These are phyloP conservation scores for Collybia sordida DNA, from an alignment of 768 basidiomycete species.

Conservation along the genomic window DNA sequence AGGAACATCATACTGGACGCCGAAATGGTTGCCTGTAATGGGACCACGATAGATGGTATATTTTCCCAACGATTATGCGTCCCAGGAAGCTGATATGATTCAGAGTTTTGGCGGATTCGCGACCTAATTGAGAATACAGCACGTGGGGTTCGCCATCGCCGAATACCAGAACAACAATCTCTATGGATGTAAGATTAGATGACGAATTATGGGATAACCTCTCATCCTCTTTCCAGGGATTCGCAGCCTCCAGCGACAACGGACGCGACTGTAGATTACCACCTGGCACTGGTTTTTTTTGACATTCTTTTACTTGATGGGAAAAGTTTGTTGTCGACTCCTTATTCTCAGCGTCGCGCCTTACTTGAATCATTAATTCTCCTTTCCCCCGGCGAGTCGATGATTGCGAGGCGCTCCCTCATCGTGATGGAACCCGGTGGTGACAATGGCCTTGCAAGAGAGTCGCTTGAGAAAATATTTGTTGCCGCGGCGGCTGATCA, in stretches of 20 bases:
- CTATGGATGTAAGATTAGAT: slow-evolving; percentile 12
- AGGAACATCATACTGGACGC: slow-evolving; percentile 66
- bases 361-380: slow-evolving; percentile 59
- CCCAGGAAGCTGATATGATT: neutral
- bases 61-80: neutral
- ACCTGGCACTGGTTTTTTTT: slow-evolving; percentile 84
- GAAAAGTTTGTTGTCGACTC: slow-evolving; percentile 47
- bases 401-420: slow-evolving; percentile 55
- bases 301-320: slow-evolving; percentile 75
- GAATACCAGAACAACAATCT: slow-evolving; percentile 12
- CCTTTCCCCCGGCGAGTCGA: slow-evolving; percentile 56
- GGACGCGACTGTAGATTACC: slow-evolving; percentile 35
- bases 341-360: slow-evolving; percentile 61
- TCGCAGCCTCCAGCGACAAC: no score
- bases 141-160: slow-evolving; percentile 43
- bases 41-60: slow-evolving; percentile 69
- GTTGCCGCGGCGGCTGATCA: slow-evolving; percentile 47
- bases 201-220: neutral
- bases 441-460: neutral
- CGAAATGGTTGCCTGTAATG: slow-evolving; percentile 87
- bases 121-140: slow-evolving; percentile 60
- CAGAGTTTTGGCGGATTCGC: slow-evolving; percentile 79
- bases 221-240: neutral
- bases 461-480: slow-evolving; percentile 31
- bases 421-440: slow-evolving; percentile 36